These are phyloP conservation scores for Aspergillus nomiae DNA, from an alignment of 2,329 filamentous ascomycete species.

Conservation along the genomic window DNA sequence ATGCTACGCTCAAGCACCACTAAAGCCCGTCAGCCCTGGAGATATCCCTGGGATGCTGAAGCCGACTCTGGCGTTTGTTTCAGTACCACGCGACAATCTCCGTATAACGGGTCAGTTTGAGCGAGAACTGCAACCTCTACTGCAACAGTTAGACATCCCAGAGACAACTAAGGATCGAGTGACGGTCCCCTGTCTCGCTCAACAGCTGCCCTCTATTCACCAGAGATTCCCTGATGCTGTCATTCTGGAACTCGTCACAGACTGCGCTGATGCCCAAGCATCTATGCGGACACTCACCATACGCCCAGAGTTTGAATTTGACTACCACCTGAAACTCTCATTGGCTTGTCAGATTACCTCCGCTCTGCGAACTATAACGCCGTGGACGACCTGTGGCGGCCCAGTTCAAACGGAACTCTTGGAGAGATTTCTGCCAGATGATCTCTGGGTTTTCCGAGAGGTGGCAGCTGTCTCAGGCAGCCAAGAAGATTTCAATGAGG, in stretches of 20 bases:
- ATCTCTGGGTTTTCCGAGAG: conserved; percentile 26
- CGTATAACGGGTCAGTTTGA: conserved; percentile 21
- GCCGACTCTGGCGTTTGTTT: conserved; percentile 22
- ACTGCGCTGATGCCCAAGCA: conserved; percentile 22
- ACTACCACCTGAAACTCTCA: conserved; percentile 24
- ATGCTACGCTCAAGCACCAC: conserved; percentile 16
- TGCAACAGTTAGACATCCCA: conserved; percentile 17
- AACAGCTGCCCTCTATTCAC: conserved; percentile 21
- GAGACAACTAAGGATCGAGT: not conserved
- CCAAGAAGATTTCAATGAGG: conserved; percentile 21
- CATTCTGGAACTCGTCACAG: conserved; percentile 10
- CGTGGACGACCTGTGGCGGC: conserved; percentile 20
- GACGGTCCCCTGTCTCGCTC: conserved; percentile 21
- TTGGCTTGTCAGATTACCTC: conserved; percentile 27
- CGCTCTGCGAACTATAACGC: conserved; percentile 23
- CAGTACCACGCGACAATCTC: conserved; percentile 16
- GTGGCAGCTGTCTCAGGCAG: conserved; percentile 21
- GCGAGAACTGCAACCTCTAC: conserved; percentile 17
- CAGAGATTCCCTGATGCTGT: conserved; percentile 18
- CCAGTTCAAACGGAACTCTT: conserved; percentile 16
- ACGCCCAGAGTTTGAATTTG: conserved; percentile 19
- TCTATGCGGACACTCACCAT: conserved; percentile 25
- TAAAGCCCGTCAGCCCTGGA: conserved; percentile 11
- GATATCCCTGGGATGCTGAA: conserved; percentile 19
- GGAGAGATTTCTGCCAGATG: conserved; percentile 17